Percentiles rank a stretch among this genome's conserved stretches.
These are phyloP conservation scores for Podaxis sp. DNA, from an alignment of 768 basidiomycete species.

Conservation along the genomic window DNA sequence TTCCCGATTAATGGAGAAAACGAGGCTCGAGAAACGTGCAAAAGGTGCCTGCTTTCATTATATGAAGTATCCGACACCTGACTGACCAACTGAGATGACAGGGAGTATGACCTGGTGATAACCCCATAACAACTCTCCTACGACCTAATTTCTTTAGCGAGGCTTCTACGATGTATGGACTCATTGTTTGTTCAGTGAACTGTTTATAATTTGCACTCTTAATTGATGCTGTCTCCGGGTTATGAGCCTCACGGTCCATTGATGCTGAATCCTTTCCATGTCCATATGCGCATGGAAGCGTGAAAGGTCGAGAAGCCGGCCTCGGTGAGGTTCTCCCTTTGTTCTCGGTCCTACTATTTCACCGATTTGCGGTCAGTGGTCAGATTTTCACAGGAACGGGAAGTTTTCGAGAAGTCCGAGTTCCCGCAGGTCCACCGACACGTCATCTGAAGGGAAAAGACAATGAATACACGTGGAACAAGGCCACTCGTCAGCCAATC, in stretches of 20 bases:
- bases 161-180: background rate
- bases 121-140: background rate
- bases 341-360: background rate
- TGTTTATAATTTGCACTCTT: background rate
- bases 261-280: background rate
- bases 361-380: background rate
- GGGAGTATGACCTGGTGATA: conserved; percentile 7
- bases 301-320: background rate
- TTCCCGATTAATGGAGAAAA: conserved; percentile 49
- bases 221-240: background rate
- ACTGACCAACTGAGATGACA: background rate
- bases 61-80: background rate
- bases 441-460: too few species aligned
- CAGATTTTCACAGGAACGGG: background rate
- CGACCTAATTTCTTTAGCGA: background rate
- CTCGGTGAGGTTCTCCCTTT: background rate
- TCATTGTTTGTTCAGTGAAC: background rate
- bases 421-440: background rate
- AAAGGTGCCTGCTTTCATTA: conserved; percentile 25
- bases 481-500: background rate
- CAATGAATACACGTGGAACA: too few species aligned
- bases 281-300: background rate
- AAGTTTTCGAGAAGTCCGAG: background rate
- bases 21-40: conserved; percentile 43
- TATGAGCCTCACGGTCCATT: background rate